A percentile compares a stretch with the other conserved stretches of the same genome.
phyloP scores from a whole-genome alignment of 2,329 filamentous ascomycete species.

The Epicoccum sorghinum region DNA sequence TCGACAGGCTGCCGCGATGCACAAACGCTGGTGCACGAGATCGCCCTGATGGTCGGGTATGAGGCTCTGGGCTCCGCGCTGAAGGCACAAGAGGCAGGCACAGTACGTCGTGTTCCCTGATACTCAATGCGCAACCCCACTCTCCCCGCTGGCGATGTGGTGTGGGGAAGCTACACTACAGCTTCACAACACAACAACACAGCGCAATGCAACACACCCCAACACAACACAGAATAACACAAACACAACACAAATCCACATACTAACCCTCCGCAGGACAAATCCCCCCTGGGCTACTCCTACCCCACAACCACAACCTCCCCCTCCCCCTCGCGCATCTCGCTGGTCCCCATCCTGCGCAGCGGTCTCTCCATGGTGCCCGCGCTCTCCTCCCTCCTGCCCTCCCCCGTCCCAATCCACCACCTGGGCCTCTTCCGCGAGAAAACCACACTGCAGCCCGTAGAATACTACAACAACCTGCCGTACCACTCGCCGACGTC shows the following conservation, averaged over 20 bases:
- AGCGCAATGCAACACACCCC: neutral
- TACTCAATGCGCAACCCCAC: neutral
- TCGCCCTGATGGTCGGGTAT: conserved; percentile 78
- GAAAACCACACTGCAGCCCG: conserved; percentile 81
- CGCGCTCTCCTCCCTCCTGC: conserved; percentile 82
- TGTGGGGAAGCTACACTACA: neutral
- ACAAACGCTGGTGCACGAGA: conserved; percentile 83
- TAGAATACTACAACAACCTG: conserved; percentile 98
- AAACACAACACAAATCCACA: neutral
- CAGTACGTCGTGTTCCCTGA: conserved; percentile 57
- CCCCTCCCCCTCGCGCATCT: conserved; percentile 71
- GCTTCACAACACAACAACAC: neutral
- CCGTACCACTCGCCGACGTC: conserved; percentile 69
- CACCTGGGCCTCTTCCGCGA: conserved; percentile 96
- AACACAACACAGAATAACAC: neutral
- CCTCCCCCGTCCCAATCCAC: conserved; percentile 79
- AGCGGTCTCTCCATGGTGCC: conserved; percentile 92
- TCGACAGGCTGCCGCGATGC: conserved; percentile 74
- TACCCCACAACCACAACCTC: conserved; percentile 71
- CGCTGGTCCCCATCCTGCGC: conserved; percentile 88
- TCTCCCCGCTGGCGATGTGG: neutral
- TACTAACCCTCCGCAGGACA: conserved; percentile 59
- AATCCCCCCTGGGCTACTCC: conserved; percentile 77
- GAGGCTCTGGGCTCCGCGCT: conserved; percentile 77
- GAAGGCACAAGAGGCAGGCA: conserved; percentile 62